Percentiles rank a stretch among this genome's conserved stretches.
These are phyloP conservation scores for Flaveria floridana DNA, from an alignment of 140 eudicot genomes.

Conservation along the genomic window DNA sequence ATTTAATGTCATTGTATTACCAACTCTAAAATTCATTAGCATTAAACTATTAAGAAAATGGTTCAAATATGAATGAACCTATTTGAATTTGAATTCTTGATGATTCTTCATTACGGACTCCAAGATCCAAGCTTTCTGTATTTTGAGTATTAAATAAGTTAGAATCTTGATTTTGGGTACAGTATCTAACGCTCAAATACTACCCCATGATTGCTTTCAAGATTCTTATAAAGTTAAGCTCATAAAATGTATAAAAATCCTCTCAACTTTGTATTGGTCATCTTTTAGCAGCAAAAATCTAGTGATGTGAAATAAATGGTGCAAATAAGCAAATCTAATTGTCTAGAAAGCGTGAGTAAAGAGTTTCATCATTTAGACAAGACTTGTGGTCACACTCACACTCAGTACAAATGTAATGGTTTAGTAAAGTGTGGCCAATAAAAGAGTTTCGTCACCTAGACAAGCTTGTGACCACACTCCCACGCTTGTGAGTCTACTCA, in stretches of 20 bases:
- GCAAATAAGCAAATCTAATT: neutral
- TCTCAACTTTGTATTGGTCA: neutral
- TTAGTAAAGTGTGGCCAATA: too few relatives aligned
- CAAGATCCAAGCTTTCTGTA: slow-evolving; percentile 25
- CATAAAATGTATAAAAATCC: neutral
- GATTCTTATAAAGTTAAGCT: neutral
- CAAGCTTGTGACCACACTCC: too few relatives aligned
- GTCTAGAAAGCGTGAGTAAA: too few relatives aligned
- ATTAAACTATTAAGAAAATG: neutral
- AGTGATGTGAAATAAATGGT: neutral
- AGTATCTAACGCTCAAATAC: neutral
- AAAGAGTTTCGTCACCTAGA: too few relatives aligned
- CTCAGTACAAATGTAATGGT: too few relatives aligned
- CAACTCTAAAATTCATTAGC: neutral
- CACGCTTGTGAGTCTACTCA: too few relatives aligned
- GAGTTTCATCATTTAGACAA: too few relatives aligned
- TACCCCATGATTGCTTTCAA: slow-evolving; percentile 12
- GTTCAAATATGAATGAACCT: slow-evolving; percentile 11
- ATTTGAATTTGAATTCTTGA: slow-evolving; percentile 2
- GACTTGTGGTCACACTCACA: too few relatives aligned
- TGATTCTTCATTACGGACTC: neutral
- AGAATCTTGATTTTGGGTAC: slow-evolving; percentile 17
- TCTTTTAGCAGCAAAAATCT: neutral
- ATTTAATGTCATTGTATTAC: slow-evolving; percentile 3
- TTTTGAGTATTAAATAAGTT: neutral